Evolutionary conservation across 805 yeast species (phyloP).

Genomic region (Candida coquimbonensis): DNA sequence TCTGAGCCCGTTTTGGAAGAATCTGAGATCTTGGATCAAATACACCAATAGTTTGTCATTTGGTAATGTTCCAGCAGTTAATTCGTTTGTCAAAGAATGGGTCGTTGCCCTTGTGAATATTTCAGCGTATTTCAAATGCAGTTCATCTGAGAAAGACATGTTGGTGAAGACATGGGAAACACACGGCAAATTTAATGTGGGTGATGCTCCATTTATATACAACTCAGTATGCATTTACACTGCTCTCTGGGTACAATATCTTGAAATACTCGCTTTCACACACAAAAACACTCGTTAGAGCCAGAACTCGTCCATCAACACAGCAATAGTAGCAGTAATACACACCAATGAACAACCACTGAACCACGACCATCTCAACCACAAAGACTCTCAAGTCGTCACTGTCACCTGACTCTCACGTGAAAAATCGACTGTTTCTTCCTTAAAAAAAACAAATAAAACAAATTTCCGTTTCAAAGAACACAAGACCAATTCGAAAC

Average conservation of each 20-base stretch:
- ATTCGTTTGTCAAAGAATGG: slow-evolving; percentile 23
- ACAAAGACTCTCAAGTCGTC: too few species aligned
- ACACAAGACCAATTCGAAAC: too few species aligned
- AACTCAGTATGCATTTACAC: neutral
- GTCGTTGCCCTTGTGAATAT: slow-evolving; percentile 11
- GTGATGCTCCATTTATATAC: neutral
- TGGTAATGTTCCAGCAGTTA: slow-evolving; percentile 39
- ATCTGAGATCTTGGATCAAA: slow-evolving; percentile 41
- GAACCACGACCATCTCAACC: too few species aligned
- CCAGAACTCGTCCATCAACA: too few species aligned
- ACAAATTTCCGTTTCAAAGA: too few species aligned
- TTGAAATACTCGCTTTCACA: too few species aligned
- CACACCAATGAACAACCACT: too few species aligned
- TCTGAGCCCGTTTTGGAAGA: slow-evolving; percentile 36
- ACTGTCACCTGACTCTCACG: too few species aligned
- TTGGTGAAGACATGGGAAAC: neutral
- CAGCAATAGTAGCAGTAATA: too few species aligned
- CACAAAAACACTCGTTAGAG: too few species aligned
- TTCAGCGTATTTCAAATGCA: slow-evolving; percentile 1
- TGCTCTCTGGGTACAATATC: neutral
- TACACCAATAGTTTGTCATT: slow-evolving; percentile 37
- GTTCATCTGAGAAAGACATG: slow-evolving; percentile 7
- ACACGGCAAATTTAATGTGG: too few species aligned
- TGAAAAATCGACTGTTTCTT: too few species aligned
- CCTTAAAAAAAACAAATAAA: neutral